Evolutionary conservation across 257 asterid genomes (phyloP).

Genomic region (Capsicum baccatum): DNA sequence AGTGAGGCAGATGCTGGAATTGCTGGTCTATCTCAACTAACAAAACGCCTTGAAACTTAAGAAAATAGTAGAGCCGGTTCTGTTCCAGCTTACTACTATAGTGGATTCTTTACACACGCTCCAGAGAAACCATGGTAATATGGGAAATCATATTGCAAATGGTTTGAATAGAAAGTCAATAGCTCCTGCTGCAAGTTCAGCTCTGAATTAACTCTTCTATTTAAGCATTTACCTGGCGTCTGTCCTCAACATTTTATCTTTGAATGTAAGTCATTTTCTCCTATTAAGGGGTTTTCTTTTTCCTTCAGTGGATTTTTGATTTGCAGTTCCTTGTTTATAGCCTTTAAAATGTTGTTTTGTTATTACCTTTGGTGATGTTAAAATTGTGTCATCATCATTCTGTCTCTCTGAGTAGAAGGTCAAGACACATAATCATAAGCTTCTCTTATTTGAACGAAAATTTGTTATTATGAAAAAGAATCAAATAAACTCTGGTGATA

Average conservation of each 20-base stretch:
- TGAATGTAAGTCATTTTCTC: conserved; percentile 55
- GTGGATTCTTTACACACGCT: conserved; percentile 47
- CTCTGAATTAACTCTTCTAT: conserved; percentile 43
- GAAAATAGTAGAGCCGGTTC: conserved; percentile 46
- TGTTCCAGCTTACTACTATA: conserved; percentile 36
- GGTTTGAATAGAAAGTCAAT: conserved; percentile 36
- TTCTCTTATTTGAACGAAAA: too few relatives aligned
- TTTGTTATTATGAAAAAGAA: too few relatives aligned
- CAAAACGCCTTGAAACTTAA: conserved; percentile 81
- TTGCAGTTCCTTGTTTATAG: neutral
- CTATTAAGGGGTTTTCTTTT: neutral
- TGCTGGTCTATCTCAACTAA: conserved; percentile 2
- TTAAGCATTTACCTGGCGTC: conserved; percentile 37
- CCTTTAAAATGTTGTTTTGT: neutral
- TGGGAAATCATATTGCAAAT: conserved; percentile 27
- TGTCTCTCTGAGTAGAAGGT: neutral
- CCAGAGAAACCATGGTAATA: conserved; percentile 46
- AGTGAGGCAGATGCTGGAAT: too few relatives aligned
- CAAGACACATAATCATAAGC: neutral
- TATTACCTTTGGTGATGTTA: conserved; percentile 8
- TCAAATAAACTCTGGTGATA: too few relatives aligned
- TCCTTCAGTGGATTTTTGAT: neutral
- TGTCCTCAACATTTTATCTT: conserved; percentile 70
- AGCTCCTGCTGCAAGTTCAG: conserved; percentile 56
- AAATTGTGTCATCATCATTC: neutral